A percentile compares a stretch with the other conserved stretches of the same genome.
Conservation (phyloP, 257 asterid genomes). For the Linaria vulgaris region DNA sequence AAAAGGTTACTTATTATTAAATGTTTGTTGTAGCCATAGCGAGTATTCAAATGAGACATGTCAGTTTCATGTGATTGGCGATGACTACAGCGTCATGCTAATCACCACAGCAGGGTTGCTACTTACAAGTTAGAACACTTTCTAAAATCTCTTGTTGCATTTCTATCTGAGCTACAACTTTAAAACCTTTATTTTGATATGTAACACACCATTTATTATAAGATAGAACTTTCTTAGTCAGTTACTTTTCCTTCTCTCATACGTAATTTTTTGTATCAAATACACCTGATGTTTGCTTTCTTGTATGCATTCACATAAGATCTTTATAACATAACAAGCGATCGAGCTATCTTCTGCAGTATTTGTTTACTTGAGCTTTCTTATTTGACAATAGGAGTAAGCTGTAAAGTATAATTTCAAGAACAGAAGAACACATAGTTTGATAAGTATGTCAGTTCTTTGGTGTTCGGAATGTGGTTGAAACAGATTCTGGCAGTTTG, state of each 20-base stretch:
- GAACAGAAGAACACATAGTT: too few species aligned
- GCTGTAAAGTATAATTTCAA: too few species aligned
- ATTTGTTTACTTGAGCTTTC: too few species aligned
- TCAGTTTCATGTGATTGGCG: neutral
- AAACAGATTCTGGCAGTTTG: too few species aligned
- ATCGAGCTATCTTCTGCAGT: neutral
- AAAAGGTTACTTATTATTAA: neutral
- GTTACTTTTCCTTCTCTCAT: neutral
- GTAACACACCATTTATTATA: neutral
- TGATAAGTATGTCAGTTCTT: too few species aligned
- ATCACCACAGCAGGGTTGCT: constrained; percentile 10
- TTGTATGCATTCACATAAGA: too few species aligned
- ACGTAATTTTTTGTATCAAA: neutral
- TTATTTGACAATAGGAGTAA: too few species aligned
- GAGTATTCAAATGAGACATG: neutral
- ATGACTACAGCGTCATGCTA: neutral
- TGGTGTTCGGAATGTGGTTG: too few species aligned
- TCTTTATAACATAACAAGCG: neutral
- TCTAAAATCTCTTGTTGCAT: neutral
- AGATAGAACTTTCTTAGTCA: neutral
- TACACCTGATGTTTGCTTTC: neutral
- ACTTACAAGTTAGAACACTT: neutral
- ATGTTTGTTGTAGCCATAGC: neutral
- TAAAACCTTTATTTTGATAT: neutral
- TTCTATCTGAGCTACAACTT: neutral